Percentiles rank a stretch among this genome's conserved stretches.
These are phyloP conservation scores for Lasiodiplodia hormozganensis DNA, from an alignment of 2,329 filamentous ascomycete species.

Conservation along the genomic window DNA sequence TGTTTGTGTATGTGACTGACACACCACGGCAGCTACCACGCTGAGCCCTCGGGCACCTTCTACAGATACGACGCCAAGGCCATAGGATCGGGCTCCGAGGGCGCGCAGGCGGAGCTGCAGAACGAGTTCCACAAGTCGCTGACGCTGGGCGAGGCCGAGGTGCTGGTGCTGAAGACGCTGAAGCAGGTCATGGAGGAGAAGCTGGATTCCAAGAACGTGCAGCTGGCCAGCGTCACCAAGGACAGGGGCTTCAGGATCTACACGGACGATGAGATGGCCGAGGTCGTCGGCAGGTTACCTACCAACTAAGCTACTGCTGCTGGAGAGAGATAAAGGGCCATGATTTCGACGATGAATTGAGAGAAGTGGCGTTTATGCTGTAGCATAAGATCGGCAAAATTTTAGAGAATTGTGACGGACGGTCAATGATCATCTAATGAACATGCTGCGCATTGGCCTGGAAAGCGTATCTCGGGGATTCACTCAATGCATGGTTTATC, in stretches of 20 bases:
- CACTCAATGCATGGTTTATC: too few species aligned
- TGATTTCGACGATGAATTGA: background rate
- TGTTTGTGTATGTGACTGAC: background rate
- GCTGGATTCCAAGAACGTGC: constrained; percentile 97
- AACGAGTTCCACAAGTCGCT: constrained; percentile 99
- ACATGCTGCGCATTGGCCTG: background rate
- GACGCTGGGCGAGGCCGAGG: constrained; percentile 91
- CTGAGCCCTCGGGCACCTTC: constrained; percentile 96
- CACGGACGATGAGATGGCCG: constrained; percentile 94
- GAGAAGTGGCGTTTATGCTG: constrained; percentile 14
- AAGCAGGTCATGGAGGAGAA: constrained; percentile 99
- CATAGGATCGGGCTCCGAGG: constrained; percentile 96
- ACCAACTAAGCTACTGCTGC: constrained; percentile 47
- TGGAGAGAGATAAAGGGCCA: background rate
- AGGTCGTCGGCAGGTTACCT: constrained; percentile 81
- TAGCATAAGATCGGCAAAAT: constrained; percentile 30
- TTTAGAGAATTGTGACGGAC: constrained; percentile 12
- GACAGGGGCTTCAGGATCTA: constrained; percentile 99
- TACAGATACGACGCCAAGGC: constrained; percentile 99
- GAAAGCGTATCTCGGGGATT: background rate
- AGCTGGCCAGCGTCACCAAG: constrained; percentile 96
- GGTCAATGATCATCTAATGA: constrained; percentile 15
- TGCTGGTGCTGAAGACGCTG: constrained; percentile 92
- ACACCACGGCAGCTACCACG: constrained; percentile 74
- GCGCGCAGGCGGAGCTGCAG: constrained; percentile 95